These are phyloP conservation scores for Aeschynomene evenia DNA, from an alignment of 306 rosid genomes.

Conservation along the genomic window DNA sequence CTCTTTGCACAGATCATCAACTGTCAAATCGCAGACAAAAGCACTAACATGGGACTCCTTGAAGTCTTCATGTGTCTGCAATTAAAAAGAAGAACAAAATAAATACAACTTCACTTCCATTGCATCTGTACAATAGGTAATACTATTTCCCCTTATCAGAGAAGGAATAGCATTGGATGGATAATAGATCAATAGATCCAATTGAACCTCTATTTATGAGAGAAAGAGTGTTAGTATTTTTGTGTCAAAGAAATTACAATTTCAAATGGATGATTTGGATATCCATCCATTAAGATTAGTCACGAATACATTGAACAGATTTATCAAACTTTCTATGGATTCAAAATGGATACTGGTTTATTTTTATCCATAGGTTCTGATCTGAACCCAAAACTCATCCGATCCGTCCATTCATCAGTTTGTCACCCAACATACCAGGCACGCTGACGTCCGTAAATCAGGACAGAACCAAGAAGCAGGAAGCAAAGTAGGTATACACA, in stretches of 20 bases:
- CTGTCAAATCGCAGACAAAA: slow-evolving; percentile 86
- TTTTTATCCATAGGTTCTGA: neutral
- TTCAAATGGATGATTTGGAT: no score
- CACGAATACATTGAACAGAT: neutral
- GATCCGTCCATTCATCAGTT: neutral
- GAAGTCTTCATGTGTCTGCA: slow-evolving; percentile 75
- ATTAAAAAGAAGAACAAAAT: slow-evolving; percentile 25
- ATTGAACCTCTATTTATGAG: no score
- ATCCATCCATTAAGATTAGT: no score
- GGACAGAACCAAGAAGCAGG: slow-evolving; percentile 26
- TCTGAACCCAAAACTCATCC: neutral
- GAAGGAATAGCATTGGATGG: slow-evolving; percentile 9
- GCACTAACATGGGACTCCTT: slow-evolving; percentile 66
- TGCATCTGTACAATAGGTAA: neutral
- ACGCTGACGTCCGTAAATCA: neutral
- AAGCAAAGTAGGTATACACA: slow-evolving; percentile 5
- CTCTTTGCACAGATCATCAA: slow-evolving; percentile 67
- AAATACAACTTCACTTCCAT: slow-evolving; percentile 5
- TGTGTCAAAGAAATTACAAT: no score
- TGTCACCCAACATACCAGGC: neutral
- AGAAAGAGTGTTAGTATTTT: no score
- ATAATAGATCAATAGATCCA: no score
- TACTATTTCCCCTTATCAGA: neutral
- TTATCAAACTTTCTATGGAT: neutral
- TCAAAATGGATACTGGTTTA: neutral